Base-by-base conservation (phyloP, 106 monocot genomes). In the Gastrodia elata region DNA sequence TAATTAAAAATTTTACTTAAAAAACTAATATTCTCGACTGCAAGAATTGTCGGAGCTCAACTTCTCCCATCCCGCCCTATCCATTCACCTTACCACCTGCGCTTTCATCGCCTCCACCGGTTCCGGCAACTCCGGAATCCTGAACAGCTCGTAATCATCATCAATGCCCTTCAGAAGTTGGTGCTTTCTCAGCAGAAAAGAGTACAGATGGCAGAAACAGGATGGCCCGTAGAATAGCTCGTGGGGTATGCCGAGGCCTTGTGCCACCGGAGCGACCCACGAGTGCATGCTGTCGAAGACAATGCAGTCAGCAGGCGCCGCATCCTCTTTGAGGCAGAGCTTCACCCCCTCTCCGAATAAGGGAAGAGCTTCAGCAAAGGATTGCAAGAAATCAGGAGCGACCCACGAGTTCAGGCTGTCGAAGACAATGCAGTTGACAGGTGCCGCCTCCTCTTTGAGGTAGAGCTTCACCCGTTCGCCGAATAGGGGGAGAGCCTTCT, bases 351-450 rank as follows among this genome's bases (percentile, higher is more conserved):
- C 71, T 44, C 38, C 56, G 0, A 86, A 52, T 27, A 67, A 14
- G 24, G 20, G 7, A 3, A 33, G 37, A 16, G 76, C 76, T 0
- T 2, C 15, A 67, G 79, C 76, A 79, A 86, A 77, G 64, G 42
- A 65, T 25, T 0, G 0, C 40, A 55, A 0, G 35, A 13, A 35
- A 0, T 77, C 27, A 4, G 74, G 43, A 22, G 1, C 28, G 0
- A 85, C 83, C 88, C 88, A 91, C 0, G 46, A 28, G 71, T 80
- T 65, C 56, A 71, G 68, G 49, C 32, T 35, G 71, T 91, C 91
- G 13, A 81, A 40, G 25, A 91, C 73, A 3, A 91, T 82, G 80
- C 91, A 91, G 41, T 34, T 69, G 14, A 81, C 76, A 9, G 1
- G 25, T 0, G 25, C 39, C 34, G 55, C 8, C 14, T 30, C 24